Base-by-base conservation (phyloP, 2,329 filamentous ascomycete species). In the Epichloe baconii region DNA sequence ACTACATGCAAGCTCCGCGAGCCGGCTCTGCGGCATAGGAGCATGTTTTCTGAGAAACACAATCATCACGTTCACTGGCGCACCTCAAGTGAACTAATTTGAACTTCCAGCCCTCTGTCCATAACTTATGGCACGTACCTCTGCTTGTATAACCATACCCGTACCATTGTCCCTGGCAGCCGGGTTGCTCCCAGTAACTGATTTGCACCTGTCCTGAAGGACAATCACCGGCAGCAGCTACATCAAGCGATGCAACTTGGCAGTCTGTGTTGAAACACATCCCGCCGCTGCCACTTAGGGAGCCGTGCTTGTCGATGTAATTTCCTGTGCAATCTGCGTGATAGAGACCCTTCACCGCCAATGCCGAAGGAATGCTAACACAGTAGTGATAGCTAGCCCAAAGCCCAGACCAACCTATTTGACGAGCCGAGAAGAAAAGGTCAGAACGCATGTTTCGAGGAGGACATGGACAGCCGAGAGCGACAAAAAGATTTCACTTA, bases 141-240 rank as follows among this genome's bases (percentile, higher is more conserved):
- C 48, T 44, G 42, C 48, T 50, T 12, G 48, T 44, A 41, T 50
- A 50, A 26, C 34, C 41, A 37, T 50, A 45, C 14, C 48, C 48
- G 14, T 35, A 50, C 48, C 48, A 50, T 26, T 50, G 44, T 4
- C 48, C 41, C 5, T 23, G 11, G 19, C 48, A 50, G 31, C 48
- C 48, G 12, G 48, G 40, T 41, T 50, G 26, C 21, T 45, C 19
- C 48, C 48, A 44, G n/a, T 50, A 50, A n/a, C 48, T 50, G 12
- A 50, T 50, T 31, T 50, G 48, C 3, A 50, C 41, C 21, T 50
- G 48, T 3, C 41, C 42, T 5, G 8, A 8, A 17, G 48, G 48
- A 37, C 48, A 50, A 37, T 50, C 38, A 17, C 48, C 48, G 11
- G 35, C 15, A 0, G 7, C 17, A 37, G 41, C 36, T 12, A 38